phyloP scores from a whole-genome alignment of 2,329 filamentous ascomycete species.

The Calonectria pauciramosa region DNA sequence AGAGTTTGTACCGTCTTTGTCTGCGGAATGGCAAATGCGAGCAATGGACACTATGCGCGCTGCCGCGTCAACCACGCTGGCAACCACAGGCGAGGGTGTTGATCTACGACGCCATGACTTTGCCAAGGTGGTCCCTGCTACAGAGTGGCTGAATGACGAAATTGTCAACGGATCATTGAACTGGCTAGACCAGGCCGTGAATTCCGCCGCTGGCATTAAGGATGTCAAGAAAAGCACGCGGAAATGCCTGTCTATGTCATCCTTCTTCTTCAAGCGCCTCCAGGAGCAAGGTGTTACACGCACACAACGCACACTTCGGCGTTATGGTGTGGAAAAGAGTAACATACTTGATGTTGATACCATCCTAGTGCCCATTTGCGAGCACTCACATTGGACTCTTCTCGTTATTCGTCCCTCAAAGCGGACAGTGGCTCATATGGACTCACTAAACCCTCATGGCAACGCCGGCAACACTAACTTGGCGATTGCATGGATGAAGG shows the following conservation, averaged over 20 bases:
- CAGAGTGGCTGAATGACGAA: conserved; percentile 82
- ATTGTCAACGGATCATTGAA: conserved; percentile 77
- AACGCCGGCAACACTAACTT: conserved; percentile 55
- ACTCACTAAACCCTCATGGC: conserved; percentile 69
- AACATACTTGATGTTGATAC: conserved; percentile 77
- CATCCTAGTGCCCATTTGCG: conserved; percentile 78
- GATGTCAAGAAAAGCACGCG: conserved; percentile 63
- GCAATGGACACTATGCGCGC: conserved; percentile 52
- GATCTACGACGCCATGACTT: conserved; percentile 71
- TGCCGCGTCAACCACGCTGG: conserved; percentile 53
- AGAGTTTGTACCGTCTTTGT: conserved; percentile 47
- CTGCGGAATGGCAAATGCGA: conserved; percentile 43
- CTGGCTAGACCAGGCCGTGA: conserved; percentile 71
- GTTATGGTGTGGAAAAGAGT: conserved; percentile 67
- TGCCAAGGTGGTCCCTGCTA: conserved; percentile 68
- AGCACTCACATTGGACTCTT: conserved; percentile 78
- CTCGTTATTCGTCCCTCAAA: conserved; percentile 74
- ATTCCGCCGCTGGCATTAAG: conserved; percentile 67
- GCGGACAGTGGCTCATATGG: conserved; percentile 76
- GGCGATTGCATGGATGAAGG: conserved; percentile 68
- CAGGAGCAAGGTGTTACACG: conserved; percentile 60
- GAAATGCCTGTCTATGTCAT: conserved; percentile 73
- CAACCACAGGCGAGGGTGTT: conserved; percentile 63
- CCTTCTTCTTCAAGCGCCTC: conserved; percentile 74
- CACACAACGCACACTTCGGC: conserved; percentile 69